Evolutionary conservation across 768 basidiomycete species (phyloP), one percentile per base, ranked within the genome.

Genomic region (Mycena kentingensis): DNA sequence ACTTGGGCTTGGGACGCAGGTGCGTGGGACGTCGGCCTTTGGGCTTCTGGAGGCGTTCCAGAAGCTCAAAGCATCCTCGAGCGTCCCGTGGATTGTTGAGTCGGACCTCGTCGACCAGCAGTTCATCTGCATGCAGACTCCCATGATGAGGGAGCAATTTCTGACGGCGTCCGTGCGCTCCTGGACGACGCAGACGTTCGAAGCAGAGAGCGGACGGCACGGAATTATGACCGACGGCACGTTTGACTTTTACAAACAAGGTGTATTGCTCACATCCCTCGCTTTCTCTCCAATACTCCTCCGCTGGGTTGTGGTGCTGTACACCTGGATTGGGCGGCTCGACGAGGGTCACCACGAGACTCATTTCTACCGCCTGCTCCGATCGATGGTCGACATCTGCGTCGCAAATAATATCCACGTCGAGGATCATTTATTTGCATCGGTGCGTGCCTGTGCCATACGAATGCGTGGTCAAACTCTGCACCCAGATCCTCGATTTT

Each of bases 171-270:
- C 38, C 15, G 15, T 53, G 29, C 29, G 24, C 11, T 53, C 52
- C 1, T 48, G 52, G 52, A 36, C 21, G 37, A 7, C 21, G 29
- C 45, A 53, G 19, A 32, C 25, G 15, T 31, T 53, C 1, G 46
- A 42, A 15, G 37, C 46, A 4, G 52, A 53, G 35, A 28, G 29
- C 38, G 52, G 46, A 2, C 45, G 52, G 2, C 52, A 53, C 13
- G 52, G 52, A 1, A 11, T 54, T 16, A 19, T 49, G 5, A 54
- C 46, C 2, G 52, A 54, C n/a, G 52, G 52, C 25, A 34, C 26
- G n/a, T 46, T 48, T 13, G 52, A 54, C 26, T 54, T 54, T 26
- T 48, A 43, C 46, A 47, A 43, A 13, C 18, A 48, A 21, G 52
- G 52, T 6, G 29, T 54, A 28, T 41, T 49, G 13, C 27, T 53